Conservation (phyloP, 2,329 filamentous ascomycete species). For the Calonectria pseudoreteaudii region DNA sequence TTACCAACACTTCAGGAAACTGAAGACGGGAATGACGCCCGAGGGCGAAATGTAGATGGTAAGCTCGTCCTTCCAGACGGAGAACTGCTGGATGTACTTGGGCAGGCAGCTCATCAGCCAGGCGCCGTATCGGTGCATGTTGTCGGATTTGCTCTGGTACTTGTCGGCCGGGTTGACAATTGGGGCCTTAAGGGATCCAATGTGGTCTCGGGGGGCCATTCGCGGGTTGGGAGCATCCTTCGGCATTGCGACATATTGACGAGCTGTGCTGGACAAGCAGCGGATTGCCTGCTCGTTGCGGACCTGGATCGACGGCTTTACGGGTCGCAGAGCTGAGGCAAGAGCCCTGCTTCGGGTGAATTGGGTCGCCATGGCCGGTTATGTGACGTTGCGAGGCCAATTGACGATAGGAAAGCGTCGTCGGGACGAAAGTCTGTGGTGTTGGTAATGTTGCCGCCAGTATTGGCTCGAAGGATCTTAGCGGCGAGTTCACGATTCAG, state of each 20-base stretch:
- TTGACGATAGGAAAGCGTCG: slow-evolving; percentile 51
- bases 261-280: slow-evolving; percentile 63
- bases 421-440: slow-evolving; percentile 41
- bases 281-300: slow-evolving; percentile 57
- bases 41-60: slow-evolving; percentile 91
- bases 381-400: slow-evolving; percentile 54
- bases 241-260: slow-evolving; percentile 65
- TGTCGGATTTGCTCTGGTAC: slow-evolving; percentile 86
- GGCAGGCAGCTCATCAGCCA: slow-evolving; percentile 97
- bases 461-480: slow-evolving; percentile 42
- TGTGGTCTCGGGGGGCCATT: slow-evolving; percentile 67
- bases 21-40: slow-evolving; percentile 90
- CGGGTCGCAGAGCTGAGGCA: slow-evolving; percentile 67
- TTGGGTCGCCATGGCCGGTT: slow-evolving; percentile 69
- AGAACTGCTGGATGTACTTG: slow-evolving; percentile 99
- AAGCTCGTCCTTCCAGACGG: slow-evolving; percentile 99
- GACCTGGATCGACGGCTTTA: slow-evolving; percentile 56
- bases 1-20: slow-evolving; percentile 83
- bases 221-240: slow-evolving; percentile 76
- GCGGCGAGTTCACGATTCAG: slow-evolving; percentile 28
- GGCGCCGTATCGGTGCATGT: slow-evolving; percentile 92
- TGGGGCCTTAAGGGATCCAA: slow-evolving; percentile 78
- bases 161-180: slow-evolving; percentile 94
- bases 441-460: slow-evolving; percentile 48
- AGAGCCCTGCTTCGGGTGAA: slow-evolving; percentile 68